These are phyloP conservation scores for Arachis stenosperma DNA, from an alignment of 306 rosid species.

Conservation along the genomic window DNA sequence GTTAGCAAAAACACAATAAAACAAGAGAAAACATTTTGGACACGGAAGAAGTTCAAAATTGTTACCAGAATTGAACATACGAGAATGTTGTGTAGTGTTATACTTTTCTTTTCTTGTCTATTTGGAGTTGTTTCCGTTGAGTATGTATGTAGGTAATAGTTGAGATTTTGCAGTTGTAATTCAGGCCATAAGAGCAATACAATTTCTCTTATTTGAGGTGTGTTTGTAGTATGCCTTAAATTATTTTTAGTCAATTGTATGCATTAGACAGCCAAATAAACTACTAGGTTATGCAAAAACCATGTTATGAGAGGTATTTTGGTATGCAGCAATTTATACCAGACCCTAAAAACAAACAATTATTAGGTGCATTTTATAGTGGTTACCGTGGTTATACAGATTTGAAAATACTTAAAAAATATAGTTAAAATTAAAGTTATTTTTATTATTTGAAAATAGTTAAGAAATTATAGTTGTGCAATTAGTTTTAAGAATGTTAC, in stretches of 20 bases:
- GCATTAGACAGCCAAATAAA: neutral
- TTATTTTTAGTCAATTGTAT: neutral
- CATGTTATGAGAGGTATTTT: neutral
- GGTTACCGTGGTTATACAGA: no score
- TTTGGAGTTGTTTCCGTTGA: neutral
- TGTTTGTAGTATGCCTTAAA: neutral
- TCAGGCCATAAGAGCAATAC: constrained; percentile 33
- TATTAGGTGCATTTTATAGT: no score
- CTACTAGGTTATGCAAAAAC: neutral
- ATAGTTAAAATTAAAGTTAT: no score
- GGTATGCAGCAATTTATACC: neutral
- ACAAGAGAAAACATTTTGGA: constrained; percentile 33
- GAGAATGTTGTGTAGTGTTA: constrained; percentile 42
- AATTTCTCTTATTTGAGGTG: neutral
- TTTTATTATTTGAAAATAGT: no score
- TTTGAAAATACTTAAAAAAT: no score
- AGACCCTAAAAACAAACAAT: neutral
- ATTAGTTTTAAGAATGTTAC: no score
- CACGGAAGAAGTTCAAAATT: constrained; percentile 38
- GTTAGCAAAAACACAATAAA: constrained; percentile 40
- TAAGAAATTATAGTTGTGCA: no score
- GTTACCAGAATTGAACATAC: constrained; percentile 39
- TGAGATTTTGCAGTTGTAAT: constrained; percentile 45
- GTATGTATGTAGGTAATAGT: constrained; percentile 39
- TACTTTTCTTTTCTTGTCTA: constrained; percentile 19